Conservation (phyloP, 2,329 filamentous ascomycete genomes). For the Trichophyton verrucosum region DNA sequence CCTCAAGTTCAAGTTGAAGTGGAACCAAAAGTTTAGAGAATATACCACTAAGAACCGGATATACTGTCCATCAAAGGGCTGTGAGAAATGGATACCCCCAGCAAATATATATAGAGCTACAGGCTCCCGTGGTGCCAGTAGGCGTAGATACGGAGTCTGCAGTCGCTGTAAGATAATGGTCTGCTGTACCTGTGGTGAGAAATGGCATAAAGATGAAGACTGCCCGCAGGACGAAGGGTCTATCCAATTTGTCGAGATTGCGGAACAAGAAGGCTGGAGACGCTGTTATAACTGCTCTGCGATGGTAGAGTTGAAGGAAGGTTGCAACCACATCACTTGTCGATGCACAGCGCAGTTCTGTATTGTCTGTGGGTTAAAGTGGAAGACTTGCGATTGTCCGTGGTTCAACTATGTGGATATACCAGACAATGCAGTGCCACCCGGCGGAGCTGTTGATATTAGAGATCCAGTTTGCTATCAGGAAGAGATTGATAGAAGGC, state of each 20-base stretch:
- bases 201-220: slow-evolving; percentile 56
- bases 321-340: slow-evolving; percentile 81
- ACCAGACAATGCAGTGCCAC: slow-evolving; percentile 35
- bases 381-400: slow-evolving; percentile 73
- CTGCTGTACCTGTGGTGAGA: slow-evolving; percentile 60
- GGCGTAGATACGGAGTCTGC: slow-evolving; percentile 57
- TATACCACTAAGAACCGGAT: slow-evolving; percentile 61
- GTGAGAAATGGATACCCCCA: slow-evolving; percentile 70
- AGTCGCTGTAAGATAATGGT: slow-evolving; percentile 59
- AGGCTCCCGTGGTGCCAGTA: slow-evolving; percentile 33
- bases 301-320: slow-evolving; percentile 68
- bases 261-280: slow-evolving; percentile 62
- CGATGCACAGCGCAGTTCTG: slow-evolving; percentile 77
- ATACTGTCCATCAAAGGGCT: slow-evolving; percentile 62
- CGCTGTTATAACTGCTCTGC: slow-evolving; percentile 65
- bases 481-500: slow-evolving; percentile 37
- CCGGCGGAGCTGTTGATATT: slow-evolving; percentile 71
- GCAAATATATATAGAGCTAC: slow-evolving; percentile 49
- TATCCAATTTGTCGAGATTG: slow-evolving; percentile 44
- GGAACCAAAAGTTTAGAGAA: slow-evolving; percentile 71
- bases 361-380: slow-evolving; percentile 68
- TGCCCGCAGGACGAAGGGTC: slow-evolving; percentile 48
- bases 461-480: slow-evolving; percentile 29
- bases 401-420: slow-evolving; percentile 56
- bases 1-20: slow-evolving; percentile 58